These are phyloP conservation scores for Fusarium azukiicola DNA, from an alignment of 2,329 filamentous ascomycete genomes.

Conservation along the genomic window DNA sequence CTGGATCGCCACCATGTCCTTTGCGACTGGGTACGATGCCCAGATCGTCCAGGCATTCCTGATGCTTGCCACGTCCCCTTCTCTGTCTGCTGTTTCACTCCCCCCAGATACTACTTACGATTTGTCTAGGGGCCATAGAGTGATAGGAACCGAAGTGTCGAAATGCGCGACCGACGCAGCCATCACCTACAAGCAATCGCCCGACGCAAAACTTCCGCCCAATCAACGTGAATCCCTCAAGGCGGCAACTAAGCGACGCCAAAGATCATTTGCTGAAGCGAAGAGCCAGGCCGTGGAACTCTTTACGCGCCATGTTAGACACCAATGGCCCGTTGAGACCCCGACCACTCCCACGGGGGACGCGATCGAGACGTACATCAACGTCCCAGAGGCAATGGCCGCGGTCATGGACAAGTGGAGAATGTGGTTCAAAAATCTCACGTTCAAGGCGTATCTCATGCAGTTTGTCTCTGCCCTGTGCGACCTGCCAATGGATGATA, in stretches of 20 bases:
- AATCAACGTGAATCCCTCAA: background rate
- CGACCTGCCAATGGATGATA: background rate
- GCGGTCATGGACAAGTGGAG: constrained; percentile 5
- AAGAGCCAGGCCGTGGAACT: background rate
- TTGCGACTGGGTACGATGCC: constrained; percentile 25
- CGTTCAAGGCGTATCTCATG: constrained; percentile 33
- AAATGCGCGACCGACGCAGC: background rate
- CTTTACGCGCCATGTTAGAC: constrained; percentile 2
- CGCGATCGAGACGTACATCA: constrained; percentile 23
- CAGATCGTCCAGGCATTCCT: constrained; percentile 42
- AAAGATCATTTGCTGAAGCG: background rate
- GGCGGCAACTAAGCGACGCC: background rate
- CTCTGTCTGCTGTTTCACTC: background rate
- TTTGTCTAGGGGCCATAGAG: constrained; percentile 9
- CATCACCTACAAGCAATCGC: background rate
- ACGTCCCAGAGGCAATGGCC: constrained; percentile 18
- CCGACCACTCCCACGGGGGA: background rate
- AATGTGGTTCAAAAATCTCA: constrained; percentile 39
- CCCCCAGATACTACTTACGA: background rate
- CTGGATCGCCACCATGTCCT: constrained; percentile 45
- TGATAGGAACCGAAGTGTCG: background rate
- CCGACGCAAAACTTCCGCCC: background rate
- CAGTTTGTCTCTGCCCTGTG: background rate
- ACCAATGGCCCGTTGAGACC: constrained; percentile 37
- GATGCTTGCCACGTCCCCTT: constrained; percentile 19